Conservation (phyloP, 192 early-diverging fungal genomes). For the Umbelopsis ramanniana region DNA sequence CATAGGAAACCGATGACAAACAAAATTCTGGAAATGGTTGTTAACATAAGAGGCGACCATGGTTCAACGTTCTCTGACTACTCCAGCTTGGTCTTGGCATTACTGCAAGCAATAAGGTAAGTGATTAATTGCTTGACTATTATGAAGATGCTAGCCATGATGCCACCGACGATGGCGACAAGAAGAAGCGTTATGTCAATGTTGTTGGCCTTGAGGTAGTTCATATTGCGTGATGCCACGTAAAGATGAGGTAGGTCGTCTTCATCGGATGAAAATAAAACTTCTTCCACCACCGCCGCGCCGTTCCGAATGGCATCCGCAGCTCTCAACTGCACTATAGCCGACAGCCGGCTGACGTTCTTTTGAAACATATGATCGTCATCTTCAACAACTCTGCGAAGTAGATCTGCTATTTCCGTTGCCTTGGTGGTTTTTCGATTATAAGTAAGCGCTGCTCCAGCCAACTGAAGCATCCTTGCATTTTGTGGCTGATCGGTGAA, state of each 20-base stretch:
- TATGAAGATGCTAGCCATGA: background rate
- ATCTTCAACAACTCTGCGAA: slow-evolving; percentile 7
- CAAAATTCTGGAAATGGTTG: too few species aligned
- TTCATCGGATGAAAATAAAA: slow-evolving; percentile 1
- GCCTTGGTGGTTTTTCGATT: background rate
- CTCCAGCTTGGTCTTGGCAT: too few species aligned
- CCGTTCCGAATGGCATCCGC: slow-evolving; percentile 8
- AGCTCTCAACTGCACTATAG: slow-evolving; percentile 26
- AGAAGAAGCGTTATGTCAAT: slow-evolving; percentile 24
- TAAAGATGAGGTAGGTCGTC: slow-evolving; percentile 25
- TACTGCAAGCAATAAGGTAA: background rate
- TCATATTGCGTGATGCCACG: slow-evolving; percentile 23
- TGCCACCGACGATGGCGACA: background rate
- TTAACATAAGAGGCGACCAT: too few species aligned
- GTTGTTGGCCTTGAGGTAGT: slow-evolving; percentile 26
- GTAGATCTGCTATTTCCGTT: background rate
- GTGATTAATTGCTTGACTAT: background rate
- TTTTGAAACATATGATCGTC: slow-evolving; percentile 1
- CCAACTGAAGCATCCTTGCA: background rate
- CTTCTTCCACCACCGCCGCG: slow-evolving; percentile 34
- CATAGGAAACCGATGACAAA: too few species aligned
- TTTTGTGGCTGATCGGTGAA: slow-evolving; percentile 23
- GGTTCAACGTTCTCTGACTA: too few species aligned
- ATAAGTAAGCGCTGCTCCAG: background rate
- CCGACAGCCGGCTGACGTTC: background rate